A percentile compares a stretch with the other conserved stretches of the same genome.
Evolutionary conservation across 495 filamentous ascomycete species (phyloP).

Genomic region (Saxispiralis lemnorum): DNA sequence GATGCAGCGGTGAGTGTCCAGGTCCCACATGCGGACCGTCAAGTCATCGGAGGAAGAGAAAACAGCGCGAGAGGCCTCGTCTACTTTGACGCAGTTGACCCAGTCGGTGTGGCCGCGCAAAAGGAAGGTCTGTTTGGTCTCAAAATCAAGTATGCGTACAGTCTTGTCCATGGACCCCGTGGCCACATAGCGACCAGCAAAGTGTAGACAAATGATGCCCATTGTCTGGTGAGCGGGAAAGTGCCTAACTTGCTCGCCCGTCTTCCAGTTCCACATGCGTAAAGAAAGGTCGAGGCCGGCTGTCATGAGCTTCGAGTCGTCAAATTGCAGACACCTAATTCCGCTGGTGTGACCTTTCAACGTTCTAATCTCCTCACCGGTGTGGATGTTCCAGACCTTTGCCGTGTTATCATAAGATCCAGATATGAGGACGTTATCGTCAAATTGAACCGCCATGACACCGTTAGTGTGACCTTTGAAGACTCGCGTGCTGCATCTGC

Average conservation of each 20-base stretch:
- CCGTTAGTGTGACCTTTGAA: slow-evolving; percentile 87
- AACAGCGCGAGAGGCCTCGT: slow-evolving; percentile 61
- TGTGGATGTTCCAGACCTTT: slow-evolving; percentile 90
- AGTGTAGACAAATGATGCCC: slow-evolving; percentile 74
- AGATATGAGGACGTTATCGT: slow-evolving; percentile 78
- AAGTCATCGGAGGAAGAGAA: slow-evolving; percentile 89
- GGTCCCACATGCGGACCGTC: slow-evolving; percentile 80
- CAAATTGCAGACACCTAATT: slow-evolving; percentile 80
- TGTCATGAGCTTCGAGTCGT: slow-evolving; percentile 76
- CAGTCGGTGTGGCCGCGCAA: slow-evolving; percentile 78
- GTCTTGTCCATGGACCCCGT: slow-evolving; percentile 78
- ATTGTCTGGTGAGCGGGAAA: slow-evolving; percentile 53
- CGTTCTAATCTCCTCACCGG: slow-evolving; percentile 65
- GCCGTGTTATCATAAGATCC: slow-evolving; percentile 90
- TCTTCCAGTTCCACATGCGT: slow-evolving; percentile 92
- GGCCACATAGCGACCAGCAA: slow-evolving; percentile 62
- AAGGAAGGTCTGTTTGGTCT: slow-evolving; percentile 56
- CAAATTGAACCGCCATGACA: slow-evolving; percentile 90
- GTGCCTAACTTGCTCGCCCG: slow-evolving; percentile 70
- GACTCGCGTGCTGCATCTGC: slow-evolving; percentile 60
- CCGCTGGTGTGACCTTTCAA: slow-evolving; percentile 64
- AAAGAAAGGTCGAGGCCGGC: slow-evolving; percentile 65
- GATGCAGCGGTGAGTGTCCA: slow-evolving; percentile 64
- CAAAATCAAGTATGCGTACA: slow-evolving; percentile 87
- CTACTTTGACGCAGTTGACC: slow-evolving; percentile 83